Conservation (phyloP, 441 rosid species). For the Aquilaria agallochum region DNA sequence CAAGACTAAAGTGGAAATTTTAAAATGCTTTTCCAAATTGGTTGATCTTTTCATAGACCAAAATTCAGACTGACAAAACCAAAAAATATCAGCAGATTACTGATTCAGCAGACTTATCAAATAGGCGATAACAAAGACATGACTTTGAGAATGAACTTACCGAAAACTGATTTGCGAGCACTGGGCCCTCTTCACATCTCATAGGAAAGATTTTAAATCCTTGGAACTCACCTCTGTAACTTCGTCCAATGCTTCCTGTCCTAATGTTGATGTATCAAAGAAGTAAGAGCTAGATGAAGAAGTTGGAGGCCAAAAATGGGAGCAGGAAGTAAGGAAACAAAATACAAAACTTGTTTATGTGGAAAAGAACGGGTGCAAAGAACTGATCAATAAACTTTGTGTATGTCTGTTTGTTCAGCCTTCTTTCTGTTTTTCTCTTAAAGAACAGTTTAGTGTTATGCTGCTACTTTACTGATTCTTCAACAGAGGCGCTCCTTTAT, state of each 20-base stretch:
- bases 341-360: too few species aligned
- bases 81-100: background rate
- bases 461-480: too few species aligned
- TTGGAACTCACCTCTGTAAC: constrained; percentile 88
- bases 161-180: constrained; percentile 89
- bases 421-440: too few species aligned
- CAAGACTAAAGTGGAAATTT: too few species aligned
- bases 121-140: background rate
- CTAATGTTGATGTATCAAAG: constrained; percentile 22
- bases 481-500: too few species aligned
- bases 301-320: too few species aligned
- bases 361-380: too few species aligned
- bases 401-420: too few species aligned
- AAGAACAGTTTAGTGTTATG: too few species aligned
- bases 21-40: background rate
- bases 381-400: too few species aligned
- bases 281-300: too few species aligned
- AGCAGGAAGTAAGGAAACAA: too few species aligned
- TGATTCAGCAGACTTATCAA: background rate
- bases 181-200: constrained; percentile 66
- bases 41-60: background rate
- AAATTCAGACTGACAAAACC: background rate
- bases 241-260: constrained; percentile 92
- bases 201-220: constrained; percentile 77
- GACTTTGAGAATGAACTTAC: constrained; percentile 41